Evolutionary conservation across 148 eudicot species (phyloP), one percentile per base, ranked within the genome.

Genomic region (Cornus controversa): DNA sequence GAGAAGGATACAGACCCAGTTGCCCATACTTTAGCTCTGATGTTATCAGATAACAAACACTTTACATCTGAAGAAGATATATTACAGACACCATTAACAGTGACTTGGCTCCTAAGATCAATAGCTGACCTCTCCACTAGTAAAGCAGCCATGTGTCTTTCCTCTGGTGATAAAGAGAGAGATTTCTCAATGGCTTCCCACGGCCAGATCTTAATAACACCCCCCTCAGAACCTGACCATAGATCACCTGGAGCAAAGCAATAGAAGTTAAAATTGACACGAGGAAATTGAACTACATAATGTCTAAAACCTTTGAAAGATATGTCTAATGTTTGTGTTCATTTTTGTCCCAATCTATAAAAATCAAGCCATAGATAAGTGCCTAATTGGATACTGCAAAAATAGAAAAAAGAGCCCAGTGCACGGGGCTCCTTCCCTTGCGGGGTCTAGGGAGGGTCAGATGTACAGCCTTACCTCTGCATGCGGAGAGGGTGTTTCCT

Each of bases 181-280:
- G 98, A 93, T 79, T 96, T 96, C 81, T 90, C 95, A 47, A 96
- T 80, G 10, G 97, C 75, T 80, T 96, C 99, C 97, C 95, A 96
- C 1, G 98, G 90, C 98, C 99, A 96, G 22, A 96, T 86, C 70
- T 85, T 88, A 79, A 96, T 92, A 65, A 78, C 75, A 25, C 99
- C 99, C 10, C 89, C 90, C 81, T 96, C 99, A 64, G 87, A 88
- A 65, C 98, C 98, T 23, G 94, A 83, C 99, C 99, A 93, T 73
- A 96, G 64, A 81, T 96, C 98, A 82, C 99, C 99, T 93, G 83
- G 67, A 73, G 42, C 62, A 65, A 70, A 74, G 37, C 40, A 24
- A 29, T 24, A 37, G 6, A 47, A 68, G 68, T 71, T 25, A 72
- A 23, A 25, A 68, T 57, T 63, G 26, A n/a, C 8, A 11, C 11